A percentile compares a stretch with the other conserved stretches of the same genome.
phyloP scores from a whole-genome alignment of 257 asterid species.

The Handroanthus guayacan region DNA sequence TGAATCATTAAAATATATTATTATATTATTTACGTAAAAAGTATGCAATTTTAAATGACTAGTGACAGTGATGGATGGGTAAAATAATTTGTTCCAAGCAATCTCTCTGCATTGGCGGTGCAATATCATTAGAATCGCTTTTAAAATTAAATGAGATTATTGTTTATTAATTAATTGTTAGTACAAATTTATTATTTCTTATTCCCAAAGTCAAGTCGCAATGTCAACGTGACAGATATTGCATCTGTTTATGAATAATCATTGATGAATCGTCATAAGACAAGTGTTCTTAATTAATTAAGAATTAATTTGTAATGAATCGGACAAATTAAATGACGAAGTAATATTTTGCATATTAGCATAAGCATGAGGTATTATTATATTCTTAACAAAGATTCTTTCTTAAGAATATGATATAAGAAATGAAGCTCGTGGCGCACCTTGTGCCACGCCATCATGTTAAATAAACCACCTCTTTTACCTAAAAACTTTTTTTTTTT shows the following conservation, averaged over 20 bases:
- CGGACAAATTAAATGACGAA: neutral
- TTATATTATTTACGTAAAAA: neutral
- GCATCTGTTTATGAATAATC: neutral
- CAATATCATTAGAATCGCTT: neutral
- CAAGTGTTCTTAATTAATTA: neutral
- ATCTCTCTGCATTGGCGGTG: conserved; percentile 22
- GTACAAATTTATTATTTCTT: neutral
- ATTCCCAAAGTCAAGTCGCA: neutral
- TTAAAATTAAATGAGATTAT: conserved; percentile 14
- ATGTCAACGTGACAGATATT: neutral
- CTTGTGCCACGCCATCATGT: conserved; percentile 13
- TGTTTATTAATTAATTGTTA: neutral
- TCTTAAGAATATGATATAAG: neutral
- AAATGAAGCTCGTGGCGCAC: neutral
- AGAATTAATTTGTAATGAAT: neutral
- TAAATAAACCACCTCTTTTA: conserved; percentile 2
- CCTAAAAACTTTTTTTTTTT: too few relatives aligned
- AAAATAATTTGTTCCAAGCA: conserved; percentile 15
- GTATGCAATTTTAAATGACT: neutral
- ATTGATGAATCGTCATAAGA: conserved; percentile 5
- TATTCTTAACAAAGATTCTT: neutral
- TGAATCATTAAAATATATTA: neutral
- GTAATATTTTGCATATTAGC: neutral
- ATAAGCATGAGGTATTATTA: neutral
- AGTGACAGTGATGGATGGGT: neutral